Base-by-base conservation (phyloP, 2,329 filamentous ascomycete species). In the Cytospora paraplurivora region DNA sequence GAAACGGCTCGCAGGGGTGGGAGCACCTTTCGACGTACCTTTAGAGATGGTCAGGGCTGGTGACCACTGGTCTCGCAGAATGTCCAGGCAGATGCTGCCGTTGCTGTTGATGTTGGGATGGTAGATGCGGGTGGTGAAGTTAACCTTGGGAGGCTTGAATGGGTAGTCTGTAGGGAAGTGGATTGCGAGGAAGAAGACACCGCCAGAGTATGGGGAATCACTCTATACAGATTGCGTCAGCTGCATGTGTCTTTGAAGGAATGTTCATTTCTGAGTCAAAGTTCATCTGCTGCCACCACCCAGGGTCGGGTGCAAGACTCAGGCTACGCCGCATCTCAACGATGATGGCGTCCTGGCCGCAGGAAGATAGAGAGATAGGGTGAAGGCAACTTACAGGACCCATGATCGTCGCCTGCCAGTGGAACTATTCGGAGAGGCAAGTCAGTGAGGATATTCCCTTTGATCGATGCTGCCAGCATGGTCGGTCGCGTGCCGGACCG, bases 371-470 rank as follows among this genome's bases (percentile, higher is more conserved):
- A 21, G 52, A n/a, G 49, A 12, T 13, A 33, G 7, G 17, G 13
- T 27, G 34, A n/a, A 13, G 74, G 67, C 64, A 71, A 88, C 92
- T 88, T 88, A 96, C 92, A 77, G 95, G 95, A 80, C 95, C 95
- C 95, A 99, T 99, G 78, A 99, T 99, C 59, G 95, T 99, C 74
- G 95, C 95, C 89, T 99, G 95, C 95, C 95, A 99, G 88, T 98
- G 95, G 77, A 99, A 99, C 94, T 99, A 73, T 73, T 55, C 54
- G 65, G 63, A 52, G 54, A 56, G 66, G 56, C 41, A 58, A 60
- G 71, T 80, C 68, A 80, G 77, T 65, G 66, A 67, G 65, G 27
- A 34, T 19, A 47, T 56, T 38, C 35, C 7, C 41, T 35, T 44
- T 51, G 21, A 51, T 53, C 21, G 54, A 59, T 62, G 59, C 57